A percentile compares a stretch with the other conserved stretches of the same genome.
These are phyloP conservation scores for Rubroshorea leprosula DNA, from an alignment of 345 rosid genomes.

Conservation along the genomic window DNA sequence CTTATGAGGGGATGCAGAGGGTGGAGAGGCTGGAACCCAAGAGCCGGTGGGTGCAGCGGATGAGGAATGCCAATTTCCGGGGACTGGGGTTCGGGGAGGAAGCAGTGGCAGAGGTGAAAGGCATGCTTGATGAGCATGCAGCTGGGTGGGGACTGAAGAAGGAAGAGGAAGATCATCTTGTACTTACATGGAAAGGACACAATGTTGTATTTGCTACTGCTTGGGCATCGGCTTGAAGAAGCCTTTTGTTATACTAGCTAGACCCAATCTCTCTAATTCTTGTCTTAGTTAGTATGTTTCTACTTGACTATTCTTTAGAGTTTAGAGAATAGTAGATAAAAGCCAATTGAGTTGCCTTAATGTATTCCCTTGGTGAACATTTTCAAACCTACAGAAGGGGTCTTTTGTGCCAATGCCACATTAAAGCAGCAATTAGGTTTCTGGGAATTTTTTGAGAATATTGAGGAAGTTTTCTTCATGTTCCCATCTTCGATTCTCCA, in stretches of 20 bases:
- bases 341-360: too few species aligned
- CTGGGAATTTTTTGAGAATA: too few species aligned
- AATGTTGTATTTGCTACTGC: conserved; percentile 86
- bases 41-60: conserved; percentile 65
- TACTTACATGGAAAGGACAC: conserved; percentile 94
- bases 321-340: too few species aligned
- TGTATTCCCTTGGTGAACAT: too few species aligned
- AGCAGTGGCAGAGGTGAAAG: conserved; percentile 51
- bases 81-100: conserved; percentile 50
- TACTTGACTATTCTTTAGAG: too few species aligned
- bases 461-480: too few species aligned
- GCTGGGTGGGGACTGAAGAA: conserved; percentile 92
- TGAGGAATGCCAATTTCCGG: conserved; percentile 53
- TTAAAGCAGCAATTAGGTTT: too few species aligned
- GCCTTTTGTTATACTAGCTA: background rate
- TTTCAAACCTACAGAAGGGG: too few species aligned
- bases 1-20: conserved; percentile 65
- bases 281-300: background rate
- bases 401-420: too few species aligned
- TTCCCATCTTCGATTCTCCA: too few species aligned
- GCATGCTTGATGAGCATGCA: conserved; percentile 87
- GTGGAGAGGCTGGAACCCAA: conserved; percentile 73
- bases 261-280: background rate
- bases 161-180: conserved; percentile 63
- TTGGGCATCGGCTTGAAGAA: conserved; percentile 31